Conservation (phyloP, 257 asterid species). For the Fraxinus excelsior region DNA sequence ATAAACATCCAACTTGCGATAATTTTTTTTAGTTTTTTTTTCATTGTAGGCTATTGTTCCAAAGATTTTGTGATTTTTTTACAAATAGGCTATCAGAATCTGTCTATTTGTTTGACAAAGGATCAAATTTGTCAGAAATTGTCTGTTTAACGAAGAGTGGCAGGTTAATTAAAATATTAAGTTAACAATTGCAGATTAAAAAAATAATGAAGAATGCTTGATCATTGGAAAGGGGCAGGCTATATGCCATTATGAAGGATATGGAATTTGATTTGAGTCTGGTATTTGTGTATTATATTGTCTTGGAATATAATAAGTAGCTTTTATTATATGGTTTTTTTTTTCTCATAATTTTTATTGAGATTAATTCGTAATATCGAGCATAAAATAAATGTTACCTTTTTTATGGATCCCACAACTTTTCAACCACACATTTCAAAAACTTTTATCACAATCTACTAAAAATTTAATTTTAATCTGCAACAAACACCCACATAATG, state of each 20-base stretch:
- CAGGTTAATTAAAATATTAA: neutral
- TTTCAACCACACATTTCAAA: no score
- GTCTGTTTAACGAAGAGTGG: constrained; percentile 37
- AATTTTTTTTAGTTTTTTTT: no score
- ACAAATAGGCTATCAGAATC: constrained; percentile 29
- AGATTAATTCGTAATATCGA: no score
- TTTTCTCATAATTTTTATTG: no score
- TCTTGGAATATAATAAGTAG: no score
- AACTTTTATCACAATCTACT: no score
- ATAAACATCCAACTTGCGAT: no score
- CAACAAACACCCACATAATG: no score
- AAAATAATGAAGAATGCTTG: neutral
- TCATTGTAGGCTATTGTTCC: neutral
- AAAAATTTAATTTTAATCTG: no score
- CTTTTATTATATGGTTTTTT: no score
- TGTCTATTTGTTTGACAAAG: constrained; percentile 45
- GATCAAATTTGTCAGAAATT: constrained; percentile 47
- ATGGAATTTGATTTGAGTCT: neutral
- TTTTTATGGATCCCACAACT: no score
- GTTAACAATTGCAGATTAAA: constrained; percentile 21
- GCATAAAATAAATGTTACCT: no score
- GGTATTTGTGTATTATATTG: neutral
- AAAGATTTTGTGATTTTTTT: constrained; percentile 6
- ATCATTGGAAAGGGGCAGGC: neutral
- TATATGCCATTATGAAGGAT: neutral